Percentiles rank a stretch among this genome's conserved stretches.
Conservation (phyloP, 345 rosid species). For the Gynandropsis gynandra region DNA sequence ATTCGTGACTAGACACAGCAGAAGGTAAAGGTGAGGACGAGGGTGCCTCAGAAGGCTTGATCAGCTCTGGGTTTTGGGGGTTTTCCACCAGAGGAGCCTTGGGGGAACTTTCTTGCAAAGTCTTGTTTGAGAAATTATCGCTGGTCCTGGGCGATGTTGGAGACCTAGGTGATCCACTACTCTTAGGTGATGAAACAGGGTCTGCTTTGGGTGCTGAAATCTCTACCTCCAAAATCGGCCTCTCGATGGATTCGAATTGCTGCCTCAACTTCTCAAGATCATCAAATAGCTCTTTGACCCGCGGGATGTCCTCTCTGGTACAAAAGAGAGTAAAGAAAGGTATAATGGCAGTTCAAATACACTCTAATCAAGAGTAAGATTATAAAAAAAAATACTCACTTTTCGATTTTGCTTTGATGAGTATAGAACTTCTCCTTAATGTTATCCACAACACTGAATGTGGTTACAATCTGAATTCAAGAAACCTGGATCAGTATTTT, state of each 20-base stretch:
- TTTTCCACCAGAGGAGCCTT: constrained; percentile 9
- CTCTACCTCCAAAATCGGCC: constrained; percentile 80
- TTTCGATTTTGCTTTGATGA: constrained; percentile 40
- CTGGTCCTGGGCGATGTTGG: constrained; percentile 4
- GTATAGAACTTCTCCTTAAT: constrained; percentile 76
- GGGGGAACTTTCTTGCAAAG: constrained; percentile 15
- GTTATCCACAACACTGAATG: constrained; percentile 88
- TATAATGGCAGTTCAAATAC: background rate
- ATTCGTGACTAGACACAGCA: constrained; percentile 24
- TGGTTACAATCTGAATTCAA: constrained; percentile 62
- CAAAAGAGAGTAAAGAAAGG: background rate
- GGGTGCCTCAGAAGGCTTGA: constrained; percentile 25
- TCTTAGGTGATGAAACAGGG: constrained; percentile 19
- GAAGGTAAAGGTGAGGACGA: constrained; percentile 8
- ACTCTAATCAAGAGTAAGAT: background rate
- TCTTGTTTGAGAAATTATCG: too few species aligned
- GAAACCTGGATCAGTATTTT: constrained; percentile 13
- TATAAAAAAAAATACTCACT: constrained; percentile 37
- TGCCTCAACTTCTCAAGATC: constrained; percentile 65
- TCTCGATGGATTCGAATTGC: constrained; percentile 73
- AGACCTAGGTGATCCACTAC: constrained; percentile 28
- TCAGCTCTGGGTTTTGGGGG: constrained; percentile 29
- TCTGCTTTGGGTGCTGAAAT: constrained; percentile 33
- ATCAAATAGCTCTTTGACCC: constrained; percentile 61
- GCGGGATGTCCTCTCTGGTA: constrained; percentile 62